Base-by-base conservation (phyloP, 2,329 filamentous ascomycete species). In the Didymella glomerata region DNA sequence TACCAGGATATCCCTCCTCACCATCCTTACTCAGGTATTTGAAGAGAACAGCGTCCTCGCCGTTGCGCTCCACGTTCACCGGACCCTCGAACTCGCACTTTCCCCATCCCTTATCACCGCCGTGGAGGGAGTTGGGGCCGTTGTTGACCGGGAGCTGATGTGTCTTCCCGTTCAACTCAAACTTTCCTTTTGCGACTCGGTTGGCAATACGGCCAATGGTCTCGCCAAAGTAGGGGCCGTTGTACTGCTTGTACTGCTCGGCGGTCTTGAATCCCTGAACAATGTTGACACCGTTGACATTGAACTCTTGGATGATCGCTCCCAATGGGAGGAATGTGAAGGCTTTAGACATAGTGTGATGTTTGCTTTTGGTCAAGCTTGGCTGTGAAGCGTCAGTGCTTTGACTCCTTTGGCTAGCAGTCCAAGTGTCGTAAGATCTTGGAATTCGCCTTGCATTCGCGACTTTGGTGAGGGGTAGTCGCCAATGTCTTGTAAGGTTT, bases 1-100 rank as follows among this genome's bases (percentile, higher is more conserved):
- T 90, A 1, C 95, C 95, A 0, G 95, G 95, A 76, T 91, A 98
- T 0, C 92, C 92, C 77, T 97, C 90, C 60, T 98, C 94, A 6
- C 91, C 92, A 72, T 98, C 89, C 67, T 84, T 82, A 78, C 91
- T 95, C 48, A 84, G 66, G 62, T 86, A 82, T 63, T 76, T 81
- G 78, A 82, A 83, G 50, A 81, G 68, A 13, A 79, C 74, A 9
- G 78, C 76, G 41, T 82, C 73, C 57, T 79, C 72, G 9, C 81
- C 82, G 61, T 81, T 81, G 75, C 65, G 83, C 76, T 67, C 85
- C 65, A 66, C 86, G 78, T 47, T 84, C 77, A 58, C 85, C 0
- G 93, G 92, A 0, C 92, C 92, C 7, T 89, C 80, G 82, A 92
- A 96, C 49, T 88, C 79, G 65, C 86, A 85, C 82, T 93, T 93